Evolutionary conservation across 2,329 filamentous ascomycete genomes (phyloP), one percentile per base, ranked within the genome.

Genomic region (Sporothrix mexicana): DNA sequence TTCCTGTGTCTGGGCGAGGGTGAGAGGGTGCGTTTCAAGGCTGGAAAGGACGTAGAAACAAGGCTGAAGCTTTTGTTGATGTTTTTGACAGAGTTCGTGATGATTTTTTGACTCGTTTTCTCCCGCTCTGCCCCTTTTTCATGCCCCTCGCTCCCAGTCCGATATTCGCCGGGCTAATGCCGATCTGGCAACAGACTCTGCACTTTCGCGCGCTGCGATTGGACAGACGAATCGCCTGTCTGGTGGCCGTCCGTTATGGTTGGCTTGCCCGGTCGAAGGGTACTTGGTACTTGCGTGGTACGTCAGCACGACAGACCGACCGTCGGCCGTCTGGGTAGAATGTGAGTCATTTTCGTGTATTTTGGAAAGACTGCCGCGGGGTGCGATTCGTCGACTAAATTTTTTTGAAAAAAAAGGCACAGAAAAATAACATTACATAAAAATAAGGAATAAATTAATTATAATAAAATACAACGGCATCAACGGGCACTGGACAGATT

Each of bases 131-230:
- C 64, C 64, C 49, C 10, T 41, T 68, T 68, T 17, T 68, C 25
- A 53, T 25, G 20, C 47, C 47, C 45, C 47, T 36, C 47, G 47
- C 47, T 8, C 17, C 47, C n/a, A 12, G 41, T 68, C 68, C 68
- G 68, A 57, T 59, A 59, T 47, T 41, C 30, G 68, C 70, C 57
- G 61, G 53, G 47, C 70, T 71, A 71, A 71, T 41, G 17, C 70
- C 59, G 68, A 70, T 47, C 55, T 47, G 36, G 68, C 15, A 59
- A 20, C 30, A 70, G 36, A 70, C 36, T 59, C n/a, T 59, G 53
- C n/a, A 36, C 13, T 45, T 59, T 53, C 47, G 30, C 45, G 68
- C 51, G 15, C 68, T 70, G 53, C 68, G 51, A 70, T 70, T 70
- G 68, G 68, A 57, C 68, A 70, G 67, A 6, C 25, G 15, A 20